phyloP scores from a whole-genome alignment of 805 yeast genomes.

The Saturnispora sanitii region DNA sequence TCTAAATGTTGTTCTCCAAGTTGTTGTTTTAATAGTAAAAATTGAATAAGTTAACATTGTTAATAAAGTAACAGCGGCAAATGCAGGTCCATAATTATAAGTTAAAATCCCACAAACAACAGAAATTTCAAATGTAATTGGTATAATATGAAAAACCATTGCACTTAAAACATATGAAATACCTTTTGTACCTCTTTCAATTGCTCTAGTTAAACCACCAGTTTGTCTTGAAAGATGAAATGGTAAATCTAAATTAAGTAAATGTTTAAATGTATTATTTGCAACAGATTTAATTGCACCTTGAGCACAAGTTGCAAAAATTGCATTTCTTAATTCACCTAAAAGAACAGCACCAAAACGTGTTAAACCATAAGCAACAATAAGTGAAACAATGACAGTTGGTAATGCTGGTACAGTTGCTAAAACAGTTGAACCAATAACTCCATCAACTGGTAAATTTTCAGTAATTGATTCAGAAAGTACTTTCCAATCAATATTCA shows the following conservation, averaged over 20 bases:
- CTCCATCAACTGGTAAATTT: conserved; percentile 8
- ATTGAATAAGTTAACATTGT: conserved; percentile 86
- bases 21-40: conserved; percentile 85
- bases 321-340: conserved; percentile 91
- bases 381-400: conserved; percentile 52
- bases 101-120: conserved; percentile 91
- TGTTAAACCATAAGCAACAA: conserved; percentile 87
- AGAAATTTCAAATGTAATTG: conserved; percentile 83
- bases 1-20: conserved; percentile 93
- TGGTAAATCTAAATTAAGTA: conserved; percentile 73
- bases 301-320: conserved; percentile 93
- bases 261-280: conserved; percentile 72
- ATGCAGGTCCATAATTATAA: conserved; percentile 80
- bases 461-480: conserved; percentile 37
- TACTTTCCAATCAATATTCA: conserved; percentile 81
- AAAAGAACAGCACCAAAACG: conserved; percentile 89
- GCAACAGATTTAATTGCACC: conserved; percentile 89
- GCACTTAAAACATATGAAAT: conserved; percentile 87
- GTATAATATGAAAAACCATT: conserved; percentile 95
- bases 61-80: conserved; percentile 78
- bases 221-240: conserved; percentile 90
- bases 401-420: conserved; percentile 29
- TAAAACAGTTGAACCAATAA: conserved; percentile 9
- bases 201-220: conserved; percentile 92
- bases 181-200: conserved; percentile 97